These are phyloP conservation scores for Aspergillus clavatus DNA, from an alignment of 2,329 filamentous ascomycete species.

Conservation along the genomic window DNA sequence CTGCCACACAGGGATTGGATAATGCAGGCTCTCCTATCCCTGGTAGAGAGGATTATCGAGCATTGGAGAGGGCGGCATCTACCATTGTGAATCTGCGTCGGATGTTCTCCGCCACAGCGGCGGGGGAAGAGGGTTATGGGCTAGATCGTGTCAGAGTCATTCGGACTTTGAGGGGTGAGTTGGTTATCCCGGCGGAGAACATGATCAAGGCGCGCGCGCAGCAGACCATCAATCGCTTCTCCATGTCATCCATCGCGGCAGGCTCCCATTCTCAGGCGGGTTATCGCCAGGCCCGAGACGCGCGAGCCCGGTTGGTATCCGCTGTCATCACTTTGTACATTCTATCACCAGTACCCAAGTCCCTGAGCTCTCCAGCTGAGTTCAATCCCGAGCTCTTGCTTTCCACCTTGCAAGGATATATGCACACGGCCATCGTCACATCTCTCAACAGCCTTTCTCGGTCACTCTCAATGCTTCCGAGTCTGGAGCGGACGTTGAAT, in stretches of 20 bases:
- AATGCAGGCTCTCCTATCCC: slow-evolving; percentile 20
- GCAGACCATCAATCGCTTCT: slow-evolving; percentile 78
- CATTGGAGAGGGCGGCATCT: slow-evolving; percentile 75
- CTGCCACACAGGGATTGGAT: slow-evolving; percentile 29
- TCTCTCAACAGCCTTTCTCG: slow-evolving; percentile 70
- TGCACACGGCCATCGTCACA: slow-evolving; percentile 74
- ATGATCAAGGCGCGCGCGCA: slow-evolving; percentile 69
- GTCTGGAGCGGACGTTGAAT: slow-evolving; percentile 71
- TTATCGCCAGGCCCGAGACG: slow-evolving; percentile 65
- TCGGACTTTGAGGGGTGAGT: slow-evolving; percentile 62
- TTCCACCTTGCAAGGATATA: slow-evolving; percentile 71
- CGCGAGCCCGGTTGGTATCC: slow-evolving; percentile 65
- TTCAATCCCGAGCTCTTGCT: slow-evolving; percentile 68
- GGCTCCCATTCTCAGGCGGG: slow-evolving; percentile 39
- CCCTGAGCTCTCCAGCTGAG: slow-evolving; percentile 41
- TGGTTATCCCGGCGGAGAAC: slow-evolving; percentile 68
- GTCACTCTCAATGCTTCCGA: slow-evolving; percentile 73
- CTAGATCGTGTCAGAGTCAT: slow-evolving; percentile 71
- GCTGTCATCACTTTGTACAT: slow-evolving; percentile 75
- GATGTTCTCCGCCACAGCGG: slow-evolving; percentile 61
- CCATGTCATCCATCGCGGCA: slow-evolving; percentile 56
- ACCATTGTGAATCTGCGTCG: slow-evolving; percentile 72
- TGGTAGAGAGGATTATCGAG: slow-evolving; percentile 65
- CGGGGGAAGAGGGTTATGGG: slow-evolving; percentile 70
- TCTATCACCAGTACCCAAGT: slow-evolving; percentile 62